Conservation (phyloP, 2,329 filamentous ascomycete genomes). For the Colletotrichum endophyticum region DNA sequence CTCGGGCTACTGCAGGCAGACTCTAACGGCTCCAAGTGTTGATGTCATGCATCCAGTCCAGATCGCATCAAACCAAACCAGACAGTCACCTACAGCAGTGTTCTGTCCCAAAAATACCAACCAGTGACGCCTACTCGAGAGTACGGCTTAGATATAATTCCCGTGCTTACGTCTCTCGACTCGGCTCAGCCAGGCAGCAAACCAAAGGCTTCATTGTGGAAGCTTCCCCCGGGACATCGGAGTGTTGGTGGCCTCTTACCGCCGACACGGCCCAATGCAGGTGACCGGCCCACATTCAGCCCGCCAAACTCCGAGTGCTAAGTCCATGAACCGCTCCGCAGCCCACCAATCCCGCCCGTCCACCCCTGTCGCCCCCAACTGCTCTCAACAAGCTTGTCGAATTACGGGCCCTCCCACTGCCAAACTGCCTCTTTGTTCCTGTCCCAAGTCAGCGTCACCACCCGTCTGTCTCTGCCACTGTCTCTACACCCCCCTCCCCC, state of each 20-base stretch:
- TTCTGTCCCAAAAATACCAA: background rate
- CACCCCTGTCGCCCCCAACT: slow-evolving; percentile 12
- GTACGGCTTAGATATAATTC: background rate
- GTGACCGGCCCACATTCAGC: background rate
- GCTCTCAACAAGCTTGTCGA: slow-evolving; percentile 17
- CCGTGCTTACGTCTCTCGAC: background rate
- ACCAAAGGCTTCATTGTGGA: background rate
- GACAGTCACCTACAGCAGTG: background rate
- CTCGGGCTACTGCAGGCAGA: background rate
- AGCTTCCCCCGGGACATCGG: background rate
- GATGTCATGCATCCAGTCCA: background rate
- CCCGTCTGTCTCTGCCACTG: background rate
- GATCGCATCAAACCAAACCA: background rate
- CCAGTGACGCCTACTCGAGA: background rate
- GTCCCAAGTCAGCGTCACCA: slow-evolving; percentile 10
- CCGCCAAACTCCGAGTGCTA: slow-evolving; percentile 22
- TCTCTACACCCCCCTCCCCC: background rate
- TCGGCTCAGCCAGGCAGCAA: background rate
- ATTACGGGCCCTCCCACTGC: background rate
- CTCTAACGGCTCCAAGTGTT: background rate
- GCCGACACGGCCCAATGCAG: slow-evolving; percentile 12
- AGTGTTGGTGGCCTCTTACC: background rate
- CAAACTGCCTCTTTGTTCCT: background rate
- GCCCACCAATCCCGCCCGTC: background rate
- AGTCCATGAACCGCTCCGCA: slow-evolving; percentile 14